Conservation (phyloP, 805 yeast species). For the Teunomyces stri region DNA sequence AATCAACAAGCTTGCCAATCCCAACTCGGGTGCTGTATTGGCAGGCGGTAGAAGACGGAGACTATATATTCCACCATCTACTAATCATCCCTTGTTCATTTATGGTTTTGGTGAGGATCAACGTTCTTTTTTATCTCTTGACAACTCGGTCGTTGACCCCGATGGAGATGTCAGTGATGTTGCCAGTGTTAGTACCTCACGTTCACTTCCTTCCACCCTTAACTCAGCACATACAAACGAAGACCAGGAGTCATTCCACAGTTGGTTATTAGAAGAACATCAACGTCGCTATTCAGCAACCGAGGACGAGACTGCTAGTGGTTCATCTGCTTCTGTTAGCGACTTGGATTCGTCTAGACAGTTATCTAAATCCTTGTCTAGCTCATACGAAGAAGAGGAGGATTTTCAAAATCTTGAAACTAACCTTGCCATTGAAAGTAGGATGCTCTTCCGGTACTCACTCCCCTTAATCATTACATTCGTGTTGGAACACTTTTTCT, state of each 20-base stretch:
- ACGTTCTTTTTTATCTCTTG: slow-evolving; percentile 40
- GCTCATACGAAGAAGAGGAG: slow-evolving; percentile 19
- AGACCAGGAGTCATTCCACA: slow-evolving; percentile 40
- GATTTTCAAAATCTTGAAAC: slow-evolving; percentile 35
- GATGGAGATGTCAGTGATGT: slow-evolving; percentile 33
- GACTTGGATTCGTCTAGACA: slow-evolving; percentile 5
- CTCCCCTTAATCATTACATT: slow-evolving; percentile 42
- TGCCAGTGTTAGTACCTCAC: slow-evolving; percentile 39
- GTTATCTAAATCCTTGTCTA: slow-evolving; percentile 4
- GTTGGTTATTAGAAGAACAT: slow-evolving; percentile 44
- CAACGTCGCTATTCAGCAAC: slow-evolving; percentile 33
- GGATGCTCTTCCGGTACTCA: slow-evolving; percentile 30
- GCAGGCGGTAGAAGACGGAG: slow-evolving; percentile 38
- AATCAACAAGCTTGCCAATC: slow-evolving; percentile 41
- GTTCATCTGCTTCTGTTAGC: slow-evolving; percentile 2
- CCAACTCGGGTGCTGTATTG: slow-evolving; percentile 21
- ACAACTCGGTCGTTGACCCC: slow-evolving; percentile 30
- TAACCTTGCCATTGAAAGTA: slow-evolving; percentile 22
- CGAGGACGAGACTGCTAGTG: slow-evolving; percentile 9
- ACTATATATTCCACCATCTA: slow-evolving; percentile 44
- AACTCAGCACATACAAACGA: slow-evolving; percentile 33
- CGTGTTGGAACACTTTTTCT: slow-evolving; percentile 42
- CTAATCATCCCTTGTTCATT: slow-evolving; percentile 39
- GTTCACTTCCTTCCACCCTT: slow-evolving; percentile 42
- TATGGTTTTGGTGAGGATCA: slow-evolving; percentile 46